Conservation (phyloP, 2,329 filamentous ascomycete species). For the Thelonectria rubi region DNA sequence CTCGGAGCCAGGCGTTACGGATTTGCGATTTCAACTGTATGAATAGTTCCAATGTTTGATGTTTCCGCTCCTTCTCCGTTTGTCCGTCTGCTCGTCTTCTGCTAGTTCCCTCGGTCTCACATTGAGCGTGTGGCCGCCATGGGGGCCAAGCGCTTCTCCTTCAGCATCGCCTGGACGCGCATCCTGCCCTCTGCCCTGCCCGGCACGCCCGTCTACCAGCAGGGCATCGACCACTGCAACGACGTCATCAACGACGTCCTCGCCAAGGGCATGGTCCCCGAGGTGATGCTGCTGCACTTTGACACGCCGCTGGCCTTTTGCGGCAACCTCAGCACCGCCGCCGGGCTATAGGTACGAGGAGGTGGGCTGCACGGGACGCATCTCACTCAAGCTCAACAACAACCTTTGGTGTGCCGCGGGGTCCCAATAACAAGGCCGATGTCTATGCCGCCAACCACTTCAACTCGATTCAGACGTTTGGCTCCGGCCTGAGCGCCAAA, state of each 20-base stretch:
- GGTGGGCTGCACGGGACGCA: slow-evolving; percentile 58
- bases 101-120: slow-evolving; percentile 33
- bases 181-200: slow-evolving; percentile 61
- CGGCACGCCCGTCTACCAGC: slow-evolving; percentile 60
- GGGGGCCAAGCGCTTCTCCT: slow-evolving; percentile 61
- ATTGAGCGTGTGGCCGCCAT: slow-evolving; percentile 62
- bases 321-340: slow-evolving; percentile 42
- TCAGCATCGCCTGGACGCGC: slow-evolving; percentile 61
- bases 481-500: slow-evolving; percentile 55
- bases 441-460: slow-evolving; percentile 57
- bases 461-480: slow-evolving; percentile 57
- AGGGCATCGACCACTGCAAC: slow-evolving; percentile 62
- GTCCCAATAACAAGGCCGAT: slow-evolving; percentile 51
- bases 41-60: slow-evolving; percentile 21
- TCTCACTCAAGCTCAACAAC: slow-evolving; percentile 59
- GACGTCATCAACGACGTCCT: slow-evolving; percentile 61
- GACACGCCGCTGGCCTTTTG: slow-evolving; percentile 57
- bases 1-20: slow-evolving; percentile 24
- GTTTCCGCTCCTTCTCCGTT: no score
- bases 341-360: slow-evolving; percentile 57
- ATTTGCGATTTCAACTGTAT: slow-evolving; percentile 36
- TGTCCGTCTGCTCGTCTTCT: not conserved
- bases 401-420: slow-evolving; percentile 61
- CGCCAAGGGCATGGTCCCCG: slow-evolving; percentile 59
- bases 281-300: slow-evolving; percentile 60